These are phyloP conservation scores for Centaurea solstitialis DNA, from an alignment of 129 eudicot species.

Conservation along the genomic window DNA sequence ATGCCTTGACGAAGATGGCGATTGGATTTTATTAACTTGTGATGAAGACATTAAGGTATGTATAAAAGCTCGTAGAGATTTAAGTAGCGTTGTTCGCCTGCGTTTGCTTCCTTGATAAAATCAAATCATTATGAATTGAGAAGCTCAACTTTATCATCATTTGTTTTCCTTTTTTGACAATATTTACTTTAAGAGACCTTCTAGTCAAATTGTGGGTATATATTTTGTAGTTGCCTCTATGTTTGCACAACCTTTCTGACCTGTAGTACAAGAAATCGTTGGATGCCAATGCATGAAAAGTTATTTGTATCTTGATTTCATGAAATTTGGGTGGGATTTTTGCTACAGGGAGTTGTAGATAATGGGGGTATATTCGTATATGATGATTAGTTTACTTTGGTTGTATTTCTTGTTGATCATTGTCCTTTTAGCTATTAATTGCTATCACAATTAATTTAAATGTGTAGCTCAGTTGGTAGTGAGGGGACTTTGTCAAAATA, in stretches of 20 bases:
- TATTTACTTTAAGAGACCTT: neutral
- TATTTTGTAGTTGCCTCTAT: neutral
- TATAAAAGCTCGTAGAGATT: neutral
- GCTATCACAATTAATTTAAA: too few species aligned
- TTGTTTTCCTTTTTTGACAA: neutral
- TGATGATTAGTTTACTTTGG: too few species aligned
- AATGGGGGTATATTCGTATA: too few species aligned
- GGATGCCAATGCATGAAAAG: too few species aligned
- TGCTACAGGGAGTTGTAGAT: too few species aligned
- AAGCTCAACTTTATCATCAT: neutral
- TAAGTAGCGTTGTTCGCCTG: neutral
- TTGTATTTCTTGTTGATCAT: too few species aligned
- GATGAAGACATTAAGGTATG: conserved; percentile 26
- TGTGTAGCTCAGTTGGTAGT: too few species aligned
- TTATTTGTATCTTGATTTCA: too few species aligned
- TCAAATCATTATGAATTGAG: neutral
- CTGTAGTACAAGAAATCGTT: neutral
- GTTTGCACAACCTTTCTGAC: neutral
- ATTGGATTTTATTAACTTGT: conserved; percentile 30
- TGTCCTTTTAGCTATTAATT: too few species aligned
- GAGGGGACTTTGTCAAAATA: too few species aligned
- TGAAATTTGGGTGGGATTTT: too few species aligned
- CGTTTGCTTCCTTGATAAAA: neutral
- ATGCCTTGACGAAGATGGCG: conserved; percentile 31
- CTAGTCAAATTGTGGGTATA: neutral